A percentile compares a stretch with the other conserved stretches of the same genome.
phyloP scores from a whole-genome alignment of 1,139 yeast genomes.

The Suhomyces wounanorum region DNA sequence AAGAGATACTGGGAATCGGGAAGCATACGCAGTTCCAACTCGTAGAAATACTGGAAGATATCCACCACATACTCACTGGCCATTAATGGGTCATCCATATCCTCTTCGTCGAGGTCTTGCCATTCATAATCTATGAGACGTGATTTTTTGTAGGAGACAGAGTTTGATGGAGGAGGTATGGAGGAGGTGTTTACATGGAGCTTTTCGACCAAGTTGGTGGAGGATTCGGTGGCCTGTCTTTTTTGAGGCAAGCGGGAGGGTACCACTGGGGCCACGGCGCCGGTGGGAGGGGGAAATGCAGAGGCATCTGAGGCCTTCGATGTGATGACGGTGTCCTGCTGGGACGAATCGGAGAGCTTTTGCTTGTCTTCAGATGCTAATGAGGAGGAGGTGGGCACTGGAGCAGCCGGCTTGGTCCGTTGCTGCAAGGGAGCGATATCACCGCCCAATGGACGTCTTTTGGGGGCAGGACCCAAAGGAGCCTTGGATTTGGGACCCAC shows the following conservation, averaged over 20 bases:
- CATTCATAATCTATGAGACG: conserved; percentile 58
- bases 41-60: conserved; percentile 78
- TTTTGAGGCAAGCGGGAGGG: conserved; percentile 55
- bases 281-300: neutral
- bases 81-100: conserved; percentile 89
- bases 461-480: conserved; percentile 10
- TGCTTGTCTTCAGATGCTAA: conserved; percentile 6
- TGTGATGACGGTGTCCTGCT: conserved; percentile 3
- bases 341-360: conserved; percentile 1
- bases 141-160: conserved; percentile 31
- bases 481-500: conserved; percentile 10
- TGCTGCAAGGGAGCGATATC: conserved; percentile 35
- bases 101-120: conserved; percentile 94
- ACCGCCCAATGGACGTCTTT: conserved; percentile 40
- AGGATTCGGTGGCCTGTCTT: conserved; percentile 58
- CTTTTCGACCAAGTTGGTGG: conserved; percentile 51
- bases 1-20: conserved; percentile 77
- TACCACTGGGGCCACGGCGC: conserved; percentile 15
- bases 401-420: conserved; percentile 10
- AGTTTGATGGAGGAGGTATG: conserved; percentile 18
- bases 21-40: conserved; percentile 70
- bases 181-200: conserved; percentile 22
- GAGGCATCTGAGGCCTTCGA: neutral
- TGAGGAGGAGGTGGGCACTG: conserved; percentile 5
- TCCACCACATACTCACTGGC: conserved; percentile 91